phyloP scores from a whole-genome alignment of 768 basidiomycete genomes.

The Candolleomyces eurysporus region DNA sequence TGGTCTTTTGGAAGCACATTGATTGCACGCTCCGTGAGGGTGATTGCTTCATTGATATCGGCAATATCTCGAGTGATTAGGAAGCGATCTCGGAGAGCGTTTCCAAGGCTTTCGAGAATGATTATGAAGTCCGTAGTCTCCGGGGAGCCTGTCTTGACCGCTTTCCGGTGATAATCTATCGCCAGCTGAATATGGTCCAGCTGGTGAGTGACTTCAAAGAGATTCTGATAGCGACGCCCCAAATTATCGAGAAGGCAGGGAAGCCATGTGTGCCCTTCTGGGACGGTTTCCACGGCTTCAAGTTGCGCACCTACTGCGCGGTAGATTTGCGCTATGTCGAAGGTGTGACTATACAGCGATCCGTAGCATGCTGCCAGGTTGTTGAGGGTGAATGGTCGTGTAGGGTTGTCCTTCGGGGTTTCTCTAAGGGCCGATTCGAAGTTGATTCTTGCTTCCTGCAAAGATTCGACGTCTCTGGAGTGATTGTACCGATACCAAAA shows the following conservation, averaged over 20 bases:
- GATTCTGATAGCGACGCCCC: neutral
- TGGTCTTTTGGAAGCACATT: too few species aligned
- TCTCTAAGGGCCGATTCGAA: neutral
- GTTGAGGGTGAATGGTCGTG: neutral
- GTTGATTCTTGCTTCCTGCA: neutral
- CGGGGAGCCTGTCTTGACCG: too few species aligned
- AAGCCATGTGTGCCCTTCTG: neutral
- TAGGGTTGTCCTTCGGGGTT: neutral
- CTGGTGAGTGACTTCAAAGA: neutral
- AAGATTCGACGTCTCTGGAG: neutral
- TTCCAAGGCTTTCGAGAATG: too few species aligned
- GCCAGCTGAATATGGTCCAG: neutral
- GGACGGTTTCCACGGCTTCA: neutral
- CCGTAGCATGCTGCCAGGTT: neutral
- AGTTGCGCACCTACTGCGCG: neutral
- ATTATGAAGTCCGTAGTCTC: too few species aligned
- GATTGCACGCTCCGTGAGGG: too few species aligned
- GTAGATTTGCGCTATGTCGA: neutral
- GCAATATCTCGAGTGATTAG: too few species aligned
- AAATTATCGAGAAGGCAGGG: neutral
- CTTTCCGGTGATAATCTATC: neutral
- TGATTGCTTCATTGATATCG: too few species aligned
- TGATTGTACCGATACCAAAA: conserved; percentile 12
- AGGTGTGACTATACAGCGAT: neutral
- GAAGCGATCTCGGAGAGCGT: too few species aligned